A percentile compares a stretch with the other conserved stretches of the same genome.
phyloP scores from a whole-genome alignment of 257 asterid genomes.

The Solanum phureja region DNA sequence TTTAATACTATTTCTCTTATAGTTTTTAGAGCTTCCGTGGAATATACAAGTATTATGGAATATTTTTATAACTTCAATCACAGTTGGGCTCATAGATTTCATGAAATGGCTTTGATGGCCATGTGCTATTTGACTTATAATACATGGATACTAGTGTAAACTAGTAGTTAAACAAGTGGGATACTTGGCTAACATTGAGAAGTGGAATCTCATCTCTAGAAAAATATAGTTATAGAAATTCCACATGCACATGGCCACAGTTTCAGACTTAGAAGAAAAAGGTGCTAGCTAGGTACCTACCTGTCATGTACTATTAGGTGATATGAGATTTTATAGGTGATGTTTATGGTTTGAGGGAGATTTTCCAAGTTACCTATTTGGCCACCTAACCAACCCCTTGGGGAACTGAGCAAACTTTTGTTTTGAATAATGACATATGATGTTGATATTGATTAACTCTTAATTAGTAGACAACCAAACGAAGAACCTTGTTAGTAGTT shows the following conservation, averaged over 20 bases:
- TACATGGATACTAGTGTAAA: background rate
- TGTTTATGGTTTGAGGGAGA: background rate
- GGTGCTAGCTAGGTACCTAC: background rate
- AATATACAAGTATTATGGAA: background rate
- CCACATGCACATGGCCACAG: slow-evolving; percentile 4
- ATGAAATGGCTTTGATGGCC: background rate
- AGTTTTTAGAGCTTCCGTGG: background rate
- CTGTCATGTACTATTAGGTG: background rate
- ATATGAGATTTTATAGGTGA: background rate
- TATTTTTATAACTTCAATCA: background rate
- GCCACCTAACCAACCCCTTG: background rate
- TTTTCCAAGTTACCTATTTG: background rate
- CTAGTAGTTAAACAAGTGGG: background rate
- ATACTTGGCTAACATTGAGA: background rate
- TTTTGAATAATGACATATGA: background rate
- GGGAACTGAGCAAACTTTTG: background rate
- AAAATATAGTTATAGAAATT: background rate
- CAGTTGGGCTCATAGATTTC: background rate
- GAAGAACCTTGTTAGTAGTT: background rate
- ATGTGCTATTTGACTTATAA: slow-evolving; percentile 1
- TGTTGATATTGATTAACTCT: background rate
- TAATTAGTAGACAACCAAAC: background rate
- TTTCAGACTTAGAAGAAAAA: background rate
- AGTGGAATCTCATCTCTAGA: slow-evolving; percentile 1
- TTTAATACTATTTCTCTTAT: background rate